These are phyloP conservation scores for Collybia sordida DNA, from an alignment of 768 basidiomycete species.

Conservation along the genomic window DNA sequence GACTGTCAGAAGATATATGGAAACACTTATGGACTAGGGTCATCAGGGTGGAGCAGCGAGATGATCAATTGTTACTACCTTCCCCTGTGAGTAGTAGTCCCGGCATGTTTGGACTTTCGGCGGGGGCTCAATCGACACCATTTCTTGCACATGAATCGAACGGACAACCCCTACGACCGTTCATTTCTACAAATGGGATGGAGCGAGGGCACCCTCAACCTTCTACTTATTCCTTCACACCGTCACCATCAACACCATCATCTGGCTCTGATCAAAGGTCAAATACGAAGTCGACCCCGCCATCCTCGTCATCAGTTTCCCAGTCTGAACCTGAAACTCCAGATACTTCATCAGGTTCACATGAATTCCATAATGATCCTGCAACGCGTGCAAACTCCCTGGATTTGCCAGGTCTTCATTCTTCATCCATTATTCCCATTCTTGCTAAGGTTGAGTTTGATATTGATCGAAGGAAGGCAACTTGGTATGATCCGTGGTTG, in stretches of 20 bases:
- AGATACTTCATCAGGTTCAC: slow-evolving; percentile 43
- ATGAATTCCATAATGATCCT: slow-evolving; percentile 27
- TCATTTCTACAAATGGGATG: slow-evolving; percentile 39
- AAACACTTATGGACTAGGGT: slow-evolving; percentile 81
- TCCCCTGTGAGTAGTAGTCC: slow-evolving; percentile 33
- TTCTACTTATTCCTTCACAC: slow-evolving; percentile 33
- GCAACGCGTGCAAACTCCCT: slow-evolving; percentile 46
- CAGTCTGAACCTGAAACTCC: slow-evolving; percentile 49
- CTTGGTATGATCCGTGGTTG: slow-evolving; percentile 87
- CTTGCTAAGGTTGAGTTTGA: slow-evolving; percentile 96
- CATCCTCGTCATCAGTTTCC: slow-evolving; percentile 40
- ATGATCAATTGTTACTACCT: slow-evolving; percentile 37
- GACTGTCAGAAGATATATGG: slow-evolving; percentile 88
- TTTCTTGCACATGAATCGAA: slow-evolving; percentile 33
- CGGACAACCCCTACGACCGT: slow-evolving; percentile 39
- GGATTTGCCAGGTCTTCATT: slow-evolving; percentile 65
- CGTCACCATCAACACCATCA: slow-evolving; percentile 56
- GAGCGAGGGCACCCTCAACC: slow-evolving; percentile 36
- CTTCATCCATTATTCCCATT: slow-evolving; percentile 71
- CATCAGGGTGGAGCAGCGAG: slow-evolving; percentile 54
- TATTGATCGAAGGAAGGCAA: slow-evolving; percentile 76
- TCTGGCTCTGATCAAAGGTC: slow-evolving; percentile 48
- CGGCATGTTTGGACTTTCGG: slow-evolving; percentile 38
- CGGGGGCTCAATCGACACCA: slow-evolving; percentile 41
- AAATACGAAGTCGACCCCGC: slow-evolving; percentile 46